These are phyloP conservation scores for Phylloporus sp. DNA, from an alignment of 768 basidiomycete species.

Conservation along the genomic window DNA sequence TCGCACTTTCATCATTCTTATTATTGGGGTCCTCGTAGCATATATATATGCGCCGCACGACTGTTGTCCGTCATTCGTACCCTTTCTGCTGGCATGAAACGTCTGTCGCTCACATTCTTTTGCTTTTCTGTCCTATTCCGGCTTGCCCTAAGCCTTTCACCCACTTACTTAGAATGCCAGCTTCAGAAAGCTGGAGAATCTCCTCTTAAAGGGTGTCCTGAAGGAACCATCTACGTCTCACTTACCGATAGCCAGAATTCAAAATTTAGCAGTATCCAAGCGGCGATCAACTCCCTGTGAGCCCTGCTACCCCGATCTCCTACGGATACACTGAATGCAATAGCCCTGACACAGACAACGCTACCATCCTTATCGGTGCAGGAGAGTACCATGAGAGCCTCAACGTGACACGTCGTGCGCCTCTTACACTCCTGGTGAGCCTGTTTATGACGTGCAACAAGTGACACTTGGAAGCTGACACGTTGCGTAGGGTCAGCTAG, in stretches of 20 bases:
- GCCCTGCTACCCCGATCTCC: conserved; percentile 10
- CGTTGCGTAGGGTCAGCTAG: conserved; percentile 45
- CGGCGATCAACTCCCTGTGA: conserved; percentile 53
- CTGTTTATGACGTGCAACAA: background rate
- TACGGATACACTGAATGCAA: background rate
- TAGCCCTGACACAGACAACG: conserved; percentile 39
- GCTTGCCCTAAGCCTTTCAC: conserved; percentile 37
- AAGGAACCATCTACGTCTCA: conserved; percentile 57
- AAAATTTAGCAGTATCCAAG: conserved; percentile 47
- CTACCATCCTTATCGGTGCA: conserved; percentile 49
- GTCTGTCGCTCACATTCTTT: conserved; percentile 3
- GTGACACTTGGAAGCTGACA: background rate
- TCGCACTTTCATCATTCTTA: too few relatives aligned
- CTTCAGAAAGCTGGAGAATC: conserved; percentile 40
- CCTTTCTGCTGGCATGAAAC: conserved; percentile 11
- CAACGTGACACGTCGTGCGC: conserved; percentile 49
- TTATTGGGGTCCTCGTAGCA: background rate
- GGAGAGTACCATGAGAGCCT: conserved; percentile 59
- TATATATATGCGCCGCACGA: background rate
- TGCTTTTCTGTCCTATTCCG: background rate
- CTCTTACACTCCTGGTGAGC: conserved; percentile 51
- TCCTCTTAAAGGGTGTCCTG: conserved; percentile 50
- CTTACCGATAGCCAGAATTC: conserved; percentile 41
- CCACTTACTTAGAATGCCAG: conserved; percentile 46
- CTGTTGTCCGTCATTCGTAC: background rate